Percentiles rank a stretch among this genome's conserved stretches.
These are phyloP conservation scores for Miamiensis avidus DNA, from an alignment of 169 alveolate species.

Conservation along the genomic window DNA sequence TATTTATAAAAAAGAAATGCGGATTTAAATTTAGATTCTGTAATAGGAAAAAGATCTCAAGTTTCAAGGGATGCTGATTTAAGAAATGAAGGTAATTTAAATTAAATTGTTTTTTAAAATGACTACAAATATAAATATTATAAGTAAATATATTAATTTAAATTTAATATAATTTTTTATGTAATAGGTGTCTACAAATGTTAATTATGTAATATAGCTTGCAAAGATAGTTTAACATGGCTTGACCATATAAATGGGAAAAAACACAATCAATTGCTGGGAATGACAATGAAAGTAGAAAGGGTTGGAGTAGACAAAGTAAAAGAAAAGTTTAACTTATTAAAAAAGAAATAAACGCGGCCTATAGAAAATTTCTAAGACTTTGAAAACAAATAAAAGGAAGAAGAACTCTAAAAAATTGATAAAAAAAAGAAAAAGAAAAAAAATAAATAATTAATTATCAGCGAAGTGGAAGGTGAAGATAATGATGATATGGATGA, in stretches of 20 bases:
- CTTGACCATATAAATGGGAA: conserved; percentile 93
- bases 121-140: too few relatives aligned
- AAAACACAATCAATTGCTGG: conserved; percentile 90
- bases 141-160: too few relatives aligned
- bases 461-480: too few relatives aligned
- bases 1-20: conserved; percentile 19
- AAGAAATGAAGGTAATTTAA: conserved; percentile 14
- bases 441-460: too few relatives aligned
- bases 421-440: too few relatives aligned
- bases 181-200: background rate
- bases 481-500: too few relatives aligned
- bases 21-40: conserved; percentile 17
- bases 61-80: background rate
- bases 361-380: background rate
- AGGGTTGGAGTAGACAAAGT: conserved; percentile 83
- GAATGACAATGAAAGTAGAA: conserved; percentile 94
- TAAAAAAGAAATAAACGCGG: conserved; percentile 48
- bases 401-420: too few relatives aligned
- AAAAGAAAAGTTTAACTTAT: conserved; percentile 68
- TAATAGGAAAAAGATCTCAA: conserved; percentile 9
- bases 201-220: conserved; percentile 61
- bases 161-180: too few relatives aligned
- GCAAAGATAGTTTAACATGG: conserved; percentile 90
- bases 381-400: background rate
- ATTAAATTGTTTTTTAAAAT: too few relatives aligned